Conservation (phyloP, 169 alveolate species). For the Fabrea salina region DNA sequence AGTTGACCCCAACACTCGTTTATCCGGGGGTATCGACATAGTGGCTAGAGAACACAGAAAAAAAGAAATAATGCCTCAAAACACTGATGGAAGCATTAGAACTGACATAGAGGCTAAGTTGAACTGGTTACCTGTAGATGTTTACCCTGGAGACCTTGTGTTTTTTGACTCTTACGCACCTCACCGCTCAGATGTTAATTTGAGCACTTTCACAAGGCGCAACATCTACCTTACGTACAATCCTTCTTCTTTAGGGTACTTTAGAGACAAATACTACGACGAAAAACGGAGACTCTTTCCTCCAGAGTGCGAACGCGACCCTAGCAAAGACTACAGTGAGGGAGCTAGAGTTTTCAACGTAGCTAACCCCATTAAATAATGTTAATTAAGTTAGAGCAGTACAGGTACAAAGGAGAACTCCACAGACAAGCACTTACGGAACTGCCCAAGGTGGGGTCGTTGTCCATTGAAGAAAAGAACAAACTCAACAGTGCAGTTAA, state of each 20-base stretch:
- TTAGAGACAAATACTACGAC: neutral
- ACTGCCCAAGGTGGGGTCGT: neutral
- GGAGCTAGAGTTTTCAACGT: no score
- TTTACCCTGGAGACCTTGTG: conserved; percentile 6
- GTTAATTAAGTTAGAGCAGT: neutral
- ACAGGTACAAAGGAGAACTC: neutral
- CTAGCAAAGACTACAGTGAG: conserved; percentile 31
- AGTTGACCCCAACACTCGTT: conserved; percentile 5
- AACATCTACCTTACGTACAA: conserved; percentile 3
- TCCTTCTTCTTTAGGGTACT: neutral
- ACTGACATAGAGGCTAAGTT: conserved; percentile 12
- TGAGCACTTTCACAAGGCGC: conserved; percentile 2
- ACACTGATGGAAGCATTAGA: conserved; percentile 5
- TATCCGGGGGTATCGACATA: conserved; percentile 17
- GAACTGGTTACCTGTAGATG: conserved; percentile 1
- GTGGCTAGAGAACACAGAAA: neutral
- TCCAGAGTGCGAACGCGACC: conserved; percentile 33
- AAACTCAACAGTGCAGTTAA: neutral
- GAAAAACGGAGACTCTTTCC: conserved; percentile 20
- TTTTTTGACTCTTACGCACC: conserved; percentile 17
- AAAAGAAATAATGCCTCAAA: conserved; percentile 2
- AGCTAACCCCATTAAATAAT: no score
- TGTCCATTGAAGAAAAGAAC: neutral
- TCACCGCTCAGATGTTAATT: conserved; percentile 8
- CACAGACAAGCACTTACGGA: neutral